phyloP scores from a whole-genome alignment of 441 rosid species.

The Gossypium davidsonii region DNA sequence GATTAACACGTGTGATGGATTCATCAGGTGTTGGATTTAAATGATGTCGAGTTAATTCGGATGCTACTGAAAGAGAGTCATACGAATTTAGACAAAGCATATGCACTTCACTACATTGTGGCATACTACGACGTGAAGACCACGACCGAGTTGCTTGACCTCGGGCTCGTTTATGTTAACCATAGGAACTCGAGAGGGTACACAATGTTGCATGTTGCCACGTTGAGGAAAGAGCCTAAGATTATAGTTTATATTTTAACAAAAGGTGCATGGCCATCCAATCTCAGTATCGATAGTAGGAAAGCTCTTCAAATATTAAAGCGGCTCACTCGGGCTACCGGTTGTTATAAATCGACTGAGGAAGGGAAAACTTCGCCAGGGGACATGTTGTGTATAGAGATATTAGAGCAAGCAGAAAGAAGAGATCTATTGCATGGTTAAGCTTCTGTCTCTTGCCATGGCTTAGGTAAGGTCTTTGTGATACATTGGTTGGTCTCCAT shows the following conservation, averaged over 20 bases:
- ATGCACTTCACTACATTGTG: constrained; percentile 81
- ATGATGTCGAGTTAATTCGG: constrained; percentile 76
- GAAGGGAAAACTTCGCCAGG: constrained; percentile 50
- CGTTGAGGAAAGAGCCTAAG: constrained; percentile 72
- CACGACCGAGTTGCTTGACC: constrained; percentile 57
- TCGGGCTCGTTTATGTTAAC: constrained; percentile 69
- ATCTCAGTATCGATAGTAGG: constrained; percentile 60
- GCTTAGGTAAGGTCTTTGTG: not conserved
- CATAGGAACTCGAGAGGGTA: constrained; percentile 54
- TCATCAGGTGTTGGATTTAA: constrained; percentile 71
- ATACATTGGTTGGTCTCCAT: not conserved
- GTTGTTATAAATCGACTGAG: constrained; percentile 41
- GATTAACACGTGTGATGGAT: constrained; percentile 56
- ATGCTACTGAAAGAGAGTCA: constrained; percentile 62
- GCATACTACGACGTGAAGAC: constrained; percentile 71
- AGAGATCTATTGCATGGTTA: constrained; percentile 52
- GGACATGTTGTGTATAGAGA: constrained; percentile 69
- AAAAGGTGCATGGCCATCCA: constrained; percentile 65
- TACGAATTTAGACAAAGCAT: constrained; percentile 53
- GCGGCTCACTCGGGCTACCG: constrained; percentile 50
- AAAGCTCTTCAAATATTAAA: constrained; percentile 66
- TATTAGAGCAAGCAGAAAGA: constrained; percentile 59
- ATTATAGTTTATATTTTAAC: constrained; percentile 60
- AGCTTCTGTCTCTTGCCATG: constrained; percentile 48
- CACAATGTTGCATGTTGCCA: constrained; percentile 74